These are phyloP conservation scores for Maudiozyma pseudohumilis DNA, from an alignment of 805 yeast species.

Conservation along the genomic window DNA sequence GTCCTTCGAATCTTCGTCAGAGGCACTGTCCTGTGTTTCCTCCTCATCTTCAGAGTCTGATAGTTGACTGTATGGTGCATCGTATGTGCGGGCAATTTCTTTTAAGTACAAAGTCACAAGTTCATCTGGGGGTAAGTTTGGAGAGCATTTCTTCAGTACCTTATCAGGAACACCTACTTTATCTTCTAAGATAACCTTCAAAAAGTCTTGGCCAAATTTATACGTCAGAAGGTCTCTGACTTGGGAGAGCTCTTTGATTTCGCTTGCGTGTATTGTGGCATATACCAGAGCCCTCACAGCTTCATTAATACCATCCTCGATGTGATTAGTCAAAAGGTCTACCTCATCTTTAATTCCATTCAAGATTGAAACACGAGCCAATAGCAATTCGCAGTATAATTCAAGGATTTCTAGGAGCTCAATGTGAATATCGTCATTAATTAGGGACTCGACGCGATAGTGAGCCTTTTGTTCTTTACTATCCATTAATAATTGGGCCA, in stretches of 20 bases:
- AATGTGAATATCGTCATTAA: slow-evolving; percentile 69
- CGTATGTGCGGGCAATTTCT: slow-evolving; percentile 75
- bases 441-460: slow-evolving; percentile 74
- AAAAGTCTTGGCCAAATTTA: slow-evolving; percentile 63
- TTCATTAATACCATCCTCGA: slow-evolving; percentile 47
- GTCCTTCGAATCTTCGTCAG: neutral
- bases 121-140: slow-evolving; percentile 55
- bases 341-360: slow-evolving; percentile 33
- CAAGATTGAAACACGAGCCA: slow-evolving; percentile 62
- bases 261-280: slow-evolving; percentile 57
- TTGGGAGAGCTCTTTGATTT: slow-evolving; percentile 56
- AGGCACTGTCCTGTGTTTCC: slow-evolving; percentile 10
- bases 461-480: slow-evolving; percentile 78
- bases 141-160: slow-evolving; percentile 49
- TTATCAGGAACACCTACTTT: slow-evolving; percentile 52
- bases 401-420: slow-evolving; percentile 74
- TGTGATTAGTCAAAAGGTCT: slow-evolving; percentile 23
- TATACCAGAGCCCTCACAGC: slow-evolving; percentile 63
- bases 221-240: slow-evolving; percentile 52
- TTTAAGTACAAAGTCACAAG: slow-evolving; percentile 60
- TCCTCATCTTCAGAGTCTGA: slow-evolving; percentile 9
- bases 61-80: slow-evolving; percentile 60
- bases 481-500: slow-evolving; percentile 56
- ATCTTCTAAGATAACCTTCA: slow-evolving; percentile 28
- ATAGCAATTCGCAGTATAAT: slow-evolving; percentile 67